These are phyloP conservation scores for Teratosphaeriaceae sp. DNA, from an alignment of 2,329 filamentous ascomycete species.

Conservation along the genomic window DNA sequence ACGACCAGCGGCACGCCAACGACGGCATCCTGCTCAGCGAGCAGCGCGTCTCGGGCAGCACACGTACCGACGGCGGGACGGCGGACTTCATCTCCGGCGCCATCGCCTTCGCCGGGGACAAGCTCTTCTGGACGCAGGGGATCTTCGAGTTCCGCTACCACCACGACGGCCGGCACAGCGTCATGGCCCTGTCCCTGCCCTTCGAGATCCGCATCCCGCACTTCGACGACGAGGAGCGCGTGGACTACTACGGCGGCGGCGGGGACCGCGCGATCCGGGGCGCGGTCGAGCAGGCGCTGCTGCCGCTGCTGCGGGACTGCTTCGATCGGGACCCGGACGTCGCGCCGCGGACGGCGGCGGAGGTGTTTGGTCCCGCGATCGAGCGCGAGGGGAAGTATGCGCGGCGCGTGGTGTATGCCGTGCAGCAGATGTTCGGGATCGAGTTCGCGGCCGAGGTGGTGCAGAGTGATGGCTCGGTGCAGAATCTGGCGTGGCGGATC, in stretches of 20 bases:
- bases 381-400: constrained; percentile 86
- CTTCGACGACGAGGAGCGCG: constrained; percentile 55
- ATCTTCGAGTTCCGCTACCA: constrained; percentile 97
- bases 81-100: constrained; percentile 66
- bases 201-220: constrained; percentile 83
- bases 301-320: constrained; percentile 84
- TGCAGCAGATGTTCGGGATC: constrained; percentile 93
- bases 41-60: constrained; percentile 43
- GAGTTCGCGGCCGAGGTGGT: constrained; percentile 93
- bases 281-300: constrained; percentile 67
- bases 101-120: constrained; percentile 83
- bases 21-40: constrained; percentile 69
- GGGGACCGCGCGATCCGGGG: constrained; percentile 55
- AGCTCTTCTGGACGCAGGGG: constrained; percentile 94
- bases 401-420: constrained; percentile 83
- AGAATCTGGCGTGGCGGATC: constrained; percentile 87
- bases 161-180: constrained; percentile 84
- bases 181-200: constrained; percentile 87
- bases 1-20: constrained; percentile 69
- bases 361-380: constrained; percentile 77
- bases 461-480: constrained; percentile 81
- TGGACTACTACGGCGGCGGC: constrained; percentile 50
- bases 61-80: constrained; percentile 43
- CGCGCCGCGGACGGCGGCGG: constrained; percentile 70
- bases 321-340: constrained; percentile 89